phyloP scores from a whole-genome alignment of 371 early-diverging fungal species.

The Actinomortierella ambigua region DNA sequence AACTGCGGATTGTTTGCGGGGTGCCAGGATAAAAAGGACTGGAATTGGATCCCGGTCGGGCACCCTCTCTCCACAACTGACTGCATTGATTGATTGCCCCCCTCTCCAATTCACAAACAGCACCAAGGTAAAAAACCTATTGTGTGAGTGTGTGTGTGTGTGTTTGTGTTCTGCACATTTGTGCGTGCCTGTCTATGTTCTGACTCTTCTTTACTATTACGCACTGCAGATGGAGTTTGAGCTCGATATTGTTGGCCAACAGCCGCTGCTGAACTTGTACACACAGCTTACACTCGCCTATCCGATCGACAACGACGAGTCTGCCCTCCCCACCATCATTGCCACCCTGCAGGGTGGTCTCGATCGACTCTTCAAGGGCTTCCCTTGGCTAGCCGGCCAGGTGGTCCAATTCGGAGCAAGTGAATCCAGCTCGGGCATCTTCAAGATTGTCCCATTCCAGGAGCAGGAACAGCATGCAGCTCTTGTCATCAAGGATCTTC shows the following conservation, averaged over 20 bases:
- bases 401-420: not conserved
- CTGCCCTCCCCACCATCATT: not conserved
- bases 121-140: too few relatives aligned
- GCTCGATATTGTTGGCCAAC: slow-evolving; percentile 1
- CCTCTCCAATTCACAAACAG: too few relatives aligned
- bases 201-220: too few relatives aligned
- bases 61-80: too few relatives aligned
- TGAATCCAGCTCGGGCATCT: not conserved
- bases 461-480: not conserved
- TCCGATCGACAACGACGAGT: not conserved
- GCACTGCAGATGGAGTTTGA: not conserved
- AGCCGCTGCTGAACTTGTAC: not conserved
- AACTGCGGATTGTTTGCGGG: too few relatives aligned
- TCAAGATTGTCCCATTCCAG: not conserved
- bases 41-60: too few relatives aligned
- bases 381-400: slow-evolving; percentile 2
- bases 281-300: slow-evolving; percentile 2
- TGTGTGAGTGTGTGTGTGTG: too few relatives aligned
- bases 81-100: too few relatives aligned
- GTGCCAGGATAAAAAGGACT: too few relatives aligned
- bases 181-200: too few relatives aligned
- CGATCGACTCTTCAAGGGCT: not conserved
- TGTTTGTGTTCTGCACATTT: too few relatives aligned
- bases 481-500: slow-evolving; percentile 1
- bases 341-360: not conserved